These are phyloP conservation scores for Cryphonectria naterciae DNA, from an alignment of 2,329 filamentous ascomycete genomes.

Conservation along the genomic window DNA sequence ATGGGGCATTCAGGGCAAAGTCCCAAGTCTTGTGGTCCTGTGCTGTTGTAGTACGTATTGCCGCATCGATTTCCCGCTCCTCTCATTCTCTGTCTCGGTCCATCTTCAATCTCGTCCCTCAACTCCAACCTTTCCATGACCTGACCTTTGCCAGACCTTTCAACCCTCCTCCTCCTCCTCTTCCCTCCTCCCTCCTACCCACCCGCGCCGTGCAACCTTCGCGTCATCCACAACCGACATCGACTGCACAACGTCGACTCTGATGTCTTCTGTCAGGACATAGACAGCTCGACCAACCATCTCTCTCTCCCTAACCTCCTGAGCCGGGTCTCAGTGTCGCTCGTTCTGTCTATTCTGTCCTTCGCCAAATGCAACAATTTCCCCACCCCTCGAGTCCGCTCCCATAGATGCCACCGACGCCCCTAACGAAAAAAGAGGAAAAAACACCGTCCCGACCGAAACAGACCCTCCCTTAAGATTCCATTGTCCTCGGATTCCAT, in stretches of 20 bases:
- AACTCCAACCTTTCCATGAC: background rate
- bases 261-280: constrained; percentile 12
- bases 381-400: constrained; percentile 9
- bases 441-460: background rate
- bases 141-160: constrained; percentile 10
- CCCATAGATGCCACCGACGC: background rate
- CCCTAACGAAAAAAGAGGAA: background rate
- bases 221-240: constrained; percentile 14
- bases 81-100: constrained; percentile 5
- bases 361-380: constrained; percentile 8
- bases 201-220: constrained; percentile 17
- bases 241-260: constrained; percentile 15
- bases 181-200: background rate
- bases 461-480: background rate
- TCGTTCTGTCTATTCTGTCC: constrained; percentile 10
- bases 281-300: background rate
- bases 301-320: constrained; percentile 1
- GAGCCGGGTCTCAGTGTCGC: constrained; percentile 17
- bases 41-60: constrained; percentile 1
- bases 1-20: background rate
- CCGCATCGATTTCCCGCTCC: constrained; percentile 5
- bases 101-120: constrained; percentile 11
- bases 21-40: background rate
- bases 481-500: background rate
- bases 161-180: constrained; percentile 9